These are phyloP conservation scores for Euryodendron excelsum DNA, from an alignment of 148 eudicot species.

Conservation along the genomic window DNA sequence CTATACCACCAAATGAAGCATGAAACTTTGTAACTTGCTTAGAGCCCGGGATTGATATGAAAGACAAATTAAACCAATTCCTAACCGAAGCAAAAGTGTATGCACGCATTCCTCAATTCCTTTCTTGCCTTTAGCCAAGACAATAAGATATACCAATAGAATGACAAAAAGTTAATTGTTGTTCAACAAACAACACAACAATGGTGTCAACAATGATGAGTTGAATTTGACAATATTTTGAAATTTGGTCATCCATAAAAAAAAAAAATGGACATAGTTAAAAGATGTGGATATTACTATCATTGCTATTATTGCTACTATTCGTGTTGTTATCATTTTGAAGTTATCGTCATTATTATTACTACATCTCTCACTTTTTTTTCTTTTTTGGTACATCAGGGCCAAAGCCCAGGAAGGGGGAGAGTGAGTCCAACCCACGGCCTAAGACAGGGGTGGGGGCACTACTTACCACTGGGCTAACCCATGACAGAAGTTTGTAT, in stretches of 20 bases:
- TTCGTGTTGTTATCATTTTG: too few relatives aligned
- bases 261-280: too few relatives aligned
- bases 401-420: slow-evolving; percentile 3
- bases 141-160: not conserved
- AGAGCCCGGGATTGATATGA: slow-evolving; percentile 4
- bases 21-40: not conserved
- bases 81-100: not conserved
- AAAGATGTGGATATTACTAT: too few relatives aligned
- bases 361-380: too few relatives aligned
- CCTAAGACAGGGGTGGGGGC: too few relatives aligned
- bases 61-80: slow-evolving; percentile 6
- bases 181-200: not conserved
- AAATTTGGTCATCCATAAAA: too few relatives aligned
- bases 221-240: not conserved
- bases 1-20: not conserved
- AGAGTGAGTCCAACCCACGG: too few relatives aligned
- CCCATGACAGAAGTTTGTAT: too few relatives aligned
- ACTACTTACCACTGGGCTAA: too few relatives aligned
- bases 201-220: not conserved
- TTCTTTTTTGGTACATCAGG: too few relatives aligned
- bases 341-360: too few relatives aligned
- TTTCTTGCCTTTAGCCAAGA: not conserved
- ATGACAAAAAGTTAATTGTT: not conserved
- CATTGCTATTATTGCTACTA: too few relatives aligned
- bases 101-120: not conserved